These are phyloP conservation scores for Pleurostoma richardsiae DNA, from an alignment of 2,329 filamentous ascomycete species.

Conservation along the genomic window DNA sequence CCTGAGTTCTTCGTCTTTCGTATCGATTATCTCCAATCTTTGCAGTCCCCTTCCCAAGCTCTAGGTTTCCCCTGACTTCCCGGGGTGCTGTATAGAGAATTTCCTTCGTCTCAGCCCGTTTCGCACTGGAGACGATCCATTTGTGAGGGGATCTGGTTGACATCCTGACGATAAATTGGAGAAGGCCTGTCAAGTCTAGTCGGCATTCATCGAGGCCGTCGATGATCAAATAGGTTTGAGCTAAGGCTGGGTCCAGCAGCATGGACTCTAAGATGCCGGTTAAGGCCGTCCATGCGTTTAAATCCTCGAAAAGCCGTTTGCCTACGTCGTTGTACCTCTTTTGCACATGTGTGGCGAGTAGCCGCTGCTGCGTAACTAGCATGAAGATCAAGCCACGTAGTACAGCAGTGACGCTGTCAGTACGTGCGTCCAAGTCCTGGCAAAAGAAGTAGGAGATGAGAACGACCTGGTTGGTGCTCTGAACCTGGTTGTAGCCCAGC, in stretches of 20 bases:
- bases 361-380: constrained; percentile 23
- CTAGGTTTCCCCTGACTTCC: too few relatives aligned
- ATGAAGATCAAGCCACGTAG: constrained; percentile 36
- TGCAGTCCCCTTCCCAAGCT: too few relatives aligned
- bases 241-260: constrained; percentile 25
- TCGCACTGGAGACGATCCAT: constrained; percentile 40
- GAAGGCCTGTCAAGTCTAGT: constrained; percentile 19
- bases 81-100: too few relatives aligned
- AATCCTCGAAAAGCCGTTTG: constrained; percentile 25
- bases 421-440: constrained; percentile 25
- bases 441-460: constrained; percentile 33
- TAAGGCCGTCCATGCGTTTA: constrained; percentile 31
- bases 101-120: constrained; percentile 19
- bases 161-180: constrained; percentile 24
- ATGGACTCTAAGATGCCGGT: constrained; percentile 33
- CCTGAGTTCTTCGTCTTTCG: too few relatives aligned
- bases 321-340: constrained; percentile 23
- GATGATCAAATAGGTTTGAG: constrained; percentile 29
- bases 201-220: constrained; percentile 44
- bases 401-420: constrained; percentile 31
- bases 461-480: not conserved
- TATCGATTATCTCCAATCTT: too few relatives aligned
- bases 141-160: constrained; percentile 19
- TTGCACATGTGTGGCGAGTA: constrained; percentile 25
- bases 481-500: constrained; percentile 11